phyloP scores from a whole-genome alignment of 192 early-diverging fungal species.

The Coemansia sp. region DNA sequence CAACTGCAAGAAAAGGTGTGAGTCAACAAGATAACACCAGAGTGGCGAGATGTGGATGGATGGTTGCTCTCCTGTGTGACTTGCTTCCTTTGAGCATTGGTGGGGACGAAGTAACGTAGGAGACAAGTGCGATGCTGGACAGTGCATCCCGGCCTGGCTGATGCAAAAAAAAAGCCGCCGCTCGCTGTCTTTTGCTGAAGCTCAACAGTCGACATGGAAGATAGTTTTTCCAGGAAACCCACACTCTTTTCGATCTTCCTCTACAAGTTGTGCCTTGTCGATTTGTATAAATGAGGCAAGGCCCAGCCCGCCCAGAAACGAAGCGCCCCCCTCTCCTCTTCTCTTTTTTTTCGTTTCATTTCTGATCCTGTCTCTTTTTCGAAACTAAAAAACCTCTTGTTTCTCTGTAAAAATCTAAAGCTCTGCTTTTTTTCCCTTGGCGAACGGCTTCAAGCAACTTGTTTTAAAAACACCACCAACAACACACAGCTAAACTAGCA shows the following conservation, averaged over 20 bases:
- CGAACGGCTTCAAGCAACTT: constrained; percentile 1
- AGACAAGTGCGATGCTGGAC: not conserved
- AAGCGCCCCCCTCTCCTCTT: too few relatives aligned
- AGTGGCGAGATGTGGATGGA: too few relatives aligned
- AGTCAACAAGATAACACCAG: constrained; percentile 22
- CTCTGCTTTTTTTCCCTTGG: not conserved
- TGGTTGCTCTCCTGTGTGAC: not conserved
- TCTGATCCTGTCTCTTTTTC: not conserved
- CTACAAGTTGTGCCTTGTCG: too few relatives aligned
- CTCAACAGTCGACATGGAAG: too few relatives aligned
- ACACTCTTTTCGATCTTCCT: too few relatives aligned
- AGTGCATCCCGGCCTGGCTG: not conserved
- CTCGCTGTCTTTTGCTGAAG: constrained; percentile 21
- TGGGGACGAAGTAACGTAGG: too few relatives aligned
- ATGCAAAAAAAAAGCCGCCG: not conserved
- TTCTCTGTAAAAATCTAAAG: constrained; percentile 5
- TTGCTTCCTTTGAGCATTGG: too few relatives aligned
- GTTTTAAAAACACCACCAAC: constrained; percentile 9
- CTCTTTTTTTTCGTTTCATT: not conserved
- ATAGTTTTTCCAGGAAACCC: too few relatives aligned
- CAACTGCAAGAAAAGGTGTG: constrained; percentile 7
- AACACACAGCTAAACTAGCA: not conserved
- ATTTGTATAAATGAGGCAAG: too few relatives aligned
- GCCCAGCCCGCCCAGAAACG: too few relatives aligned
- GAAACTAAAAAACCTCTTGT: not conserved